Percentiles rank a stretch among this genome's conserved stretches.
phyloP scores from a whole-genome alignment of 1,284 basidiomycete species.

The Albatrellus sp. region DNA sequence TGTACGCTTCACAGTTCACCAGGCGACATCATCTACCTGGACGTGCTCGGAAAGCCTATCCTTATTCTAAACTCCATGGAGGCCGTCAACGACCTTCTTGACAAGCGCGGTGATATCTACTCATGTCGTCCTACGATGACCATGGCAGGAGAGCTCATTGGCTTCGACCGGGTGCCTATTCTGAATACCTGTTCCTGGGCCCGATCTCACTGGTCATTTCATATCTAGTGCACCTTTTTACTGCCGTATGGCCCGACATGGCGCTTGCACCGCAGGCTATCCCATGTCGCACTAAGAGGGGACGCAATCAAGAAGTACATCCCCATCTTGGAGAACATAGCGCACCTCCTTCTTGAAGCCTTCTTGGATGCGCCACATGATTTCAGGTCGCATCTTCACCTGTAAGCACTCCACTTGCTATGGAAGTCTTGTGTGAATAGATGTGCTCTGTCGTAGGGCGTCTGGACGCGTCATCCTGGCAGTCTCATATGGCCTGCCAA shows the following conservation, averaged over 20 bases:
- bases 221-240: not conserved
- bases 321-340: conserved; percentile 15
- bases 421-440: not conserved
- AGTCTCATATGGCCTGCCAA: conserved; percentile 1
- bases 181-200: not conserved
- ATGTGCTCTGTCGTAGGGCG: not conserved
- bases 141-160: too few relatives aligned
- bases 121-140: conserved; percentile 4
- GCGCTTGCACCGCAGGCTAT: conserved; percentile 16
- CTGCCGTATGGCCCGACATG: conserved; percentile 13
- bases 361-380: not conserved
- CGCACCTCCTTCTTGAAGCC: conserved; percentile 2
- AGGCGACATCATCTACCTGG: conserved; percentile 2
- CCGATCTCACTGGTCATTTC: not conserved
- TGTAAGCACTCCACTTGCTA: not conserved
- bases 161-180: conserved; percentile 1
- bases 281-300: conserved; percentile 15
- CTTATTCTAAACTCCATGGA: conserved; percentile 5
- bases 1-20: not conserved
- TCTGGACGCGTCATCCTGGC: not conserved
- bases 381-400: not conserved
- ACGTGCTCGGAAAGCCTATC: conserved; percentile 1
- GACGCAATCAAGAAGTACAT: conserved; percentile 18
- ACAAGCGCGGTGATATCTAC: too few relatives aligned
- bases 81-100: conserved; percentile 8